Base-by-base conservation (phyloP, 176 grass and related monocot genomes). In the Alloteropsis semialata region DNA sequence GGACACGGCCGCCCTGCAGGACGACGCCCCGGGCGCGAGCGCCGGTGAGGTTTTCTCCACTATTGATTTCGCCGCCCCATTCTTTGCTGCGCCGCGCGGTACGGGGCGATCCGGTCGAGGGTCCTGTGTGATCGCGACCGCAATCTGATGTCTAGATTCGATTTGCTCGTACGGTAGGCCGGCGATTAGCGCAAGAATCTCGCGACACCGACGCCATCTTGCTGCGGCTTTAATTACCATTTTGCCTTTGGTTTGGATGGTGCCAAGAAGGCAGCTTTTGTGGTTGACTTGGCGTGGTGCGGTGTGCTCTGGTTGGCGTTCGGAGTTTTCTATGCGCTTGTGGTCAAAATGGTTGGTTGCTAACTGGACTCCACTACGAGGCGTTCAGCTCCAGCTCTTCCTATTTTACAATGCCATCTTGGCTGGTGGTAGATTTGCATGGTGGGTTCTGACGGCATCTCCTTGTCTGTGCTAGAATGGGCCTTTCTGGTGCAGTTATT, bases 11-110 rank as follows among this genome's bases (percentile, higher is more conserved):
- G 62, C 33, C 77, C 43, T 22, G 53, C 21, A 43, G 1, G 68
- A 60, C 59, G 79, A 62, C 24, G 50, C 65, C 77, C 56, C 76
- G 34, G 70, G 55, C 63, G 27, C 81, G n/a, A 32, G 67, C 62
- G 59, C 84, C 85, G 77, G 88, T 87, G 84, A 86, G 83, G 63
- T 58, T 55, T 39, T 21, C 34, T n/a, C 41, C 17, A 5, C 51
- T 65, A 44, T 29, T 45, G 42, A 4, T 59, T 57, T 33, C 1
- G 25, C 55, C 41, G 65, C 43, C 38, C 28, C 50, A 45, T 71
- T 43, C 50, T 29, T 14, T 42, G 28, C 6, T 11, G 1, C 1
- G 22, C n/a, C 55, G 50, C 21, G 2, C 33, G 27, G 34, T 80
- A 56, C 34, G 50, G 49, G n/a, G 56, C 81, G 32, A 57, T 50